phyloP scores from a whole-genome alignment of 2,329 filamentous ascomycete genomes.

The Dothistroma pini region DNA sequence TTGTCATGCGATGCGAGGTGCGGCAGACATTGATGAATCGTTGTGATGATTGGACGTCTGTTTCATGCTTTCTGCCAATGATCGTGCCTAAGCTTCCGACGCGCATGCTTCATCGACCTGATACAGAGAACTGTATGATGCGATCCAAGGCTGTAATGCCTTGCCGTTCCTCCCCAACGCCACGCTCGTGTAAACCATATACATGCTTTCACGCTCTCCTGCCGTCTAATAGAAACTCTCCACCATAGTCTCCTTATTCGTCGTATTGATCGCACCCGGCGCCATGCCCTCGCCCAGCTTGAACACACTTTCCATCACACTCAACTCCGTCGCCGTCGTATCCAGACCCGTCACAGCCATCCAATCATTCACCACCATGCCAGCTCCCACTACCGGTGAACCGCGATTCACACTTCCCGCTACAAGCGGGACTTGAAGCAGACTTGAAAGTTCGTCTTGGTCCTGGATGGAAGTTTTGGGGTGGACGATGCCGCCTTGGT shows the following conservation, averaged over 20 bases:
- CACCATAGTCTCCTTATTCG: conserved; percentile 96
- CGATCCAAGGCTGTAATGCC: background rate
- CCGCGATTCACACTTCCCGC: conserved; percentile 92
- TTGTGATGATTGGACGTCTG: background rate
- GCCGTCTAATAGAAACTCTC: conserved; percentile 85
- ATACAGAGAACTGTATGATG: background rate
- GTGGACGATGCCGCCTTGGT: conserved; percentile 94
- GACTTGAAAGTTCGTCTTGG: conserved; percentile 90
- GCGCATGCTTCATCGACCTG: background rate
- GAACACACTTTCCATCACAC: conserved; percentile 95
- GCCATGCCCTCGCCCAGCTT: conserved; percentile 77
- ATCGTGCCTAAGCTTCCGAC: background rate
- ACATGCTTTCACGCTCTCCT: conserved; percentile 3
- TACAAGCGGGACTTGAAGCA: conserved; percentile 93
- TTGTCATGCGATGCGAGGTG: background rate
- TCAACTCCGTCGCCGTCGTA: conserved; percentile 95
- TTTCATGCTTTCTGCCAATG: background rate
- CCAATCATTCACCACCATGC: conserved; percentile 98
- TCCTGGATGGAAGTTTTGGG: conserved; percentile 96
- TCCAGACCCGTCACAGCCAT: conserved; percentile 92
- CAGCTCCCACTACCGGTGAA: conserved; percentile 89
- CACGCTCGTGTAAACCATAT: conserved; percentile 12
- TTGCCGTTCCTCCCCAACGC: conserved; percentile 10
- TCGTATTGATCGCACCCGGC: conserved; percentile 73
- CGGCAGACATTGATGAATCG: background rate